Evolutionary conservation across 345 rosid species (phyloP).

Genomic region (Boechera stricta): DNA sequence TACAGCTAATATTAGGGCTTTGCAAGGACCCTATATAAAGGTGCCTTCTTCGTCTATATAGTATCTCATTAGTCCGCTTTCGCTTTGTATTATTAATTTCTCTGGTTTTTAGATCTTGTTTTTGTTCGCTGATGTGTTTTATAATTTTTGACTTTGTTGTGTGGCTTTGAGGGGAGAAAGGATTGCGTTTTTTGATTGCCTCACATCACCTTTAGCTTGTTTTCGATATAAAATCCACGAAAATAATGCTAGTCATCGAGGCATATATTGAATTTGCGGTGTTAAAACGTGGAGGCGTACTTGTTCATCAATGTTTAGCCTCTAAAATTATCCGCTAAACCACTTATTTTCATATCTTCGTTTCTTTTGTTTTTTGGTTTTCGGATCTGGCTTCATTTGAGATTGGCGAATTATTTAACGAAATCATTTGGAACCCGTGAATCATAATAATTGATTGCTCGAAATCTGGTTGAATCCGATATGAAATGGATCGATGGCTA

Average conservation of each 20-base stretch:
- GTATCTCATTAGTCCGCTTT: not conserved
- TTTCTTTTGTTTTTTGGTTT: not conserved
- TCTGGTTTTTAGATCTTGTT: not conserved
- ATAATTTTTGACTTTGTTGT: too few species aligned
- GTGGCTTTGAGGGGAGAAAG: not conserved
- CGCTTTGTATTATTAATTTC: not conserved
- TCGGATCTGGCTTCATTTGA: not conserved
- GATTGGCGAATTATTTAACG: not conserved
- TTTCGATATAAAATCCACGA: conserved; percentile 40
- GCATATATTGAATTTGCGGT: conserved; percentile 46
- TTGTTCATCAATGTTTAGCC: conserved; percentile 40
- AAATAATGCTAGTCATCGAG: conserved; percentile 47
- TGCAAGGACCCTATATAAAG: conserved; percentile 23
- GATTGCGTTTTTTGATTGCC: conserved; percentile 6
- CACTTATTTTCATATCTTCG: not conserved
- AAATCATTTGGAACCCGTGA: not conserved
- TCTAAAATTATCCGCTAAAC: conserved; percentile 50
- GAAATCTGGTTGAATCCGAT: not conserved
- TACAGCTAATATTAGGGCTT: conserved; percentile 26
- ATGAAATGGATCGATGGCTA: not conserved
- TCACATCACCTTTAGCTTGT: conserved; percentile 51
- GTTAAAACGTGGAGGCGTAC: conserved; percentile 47
- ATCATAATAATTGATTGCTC: not conserved
- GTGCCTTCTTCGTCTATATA: not conserved
- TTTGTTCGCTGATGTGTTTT: not conserved